These are phyloP conservation scores for Ustilago cynodontis DNA, from an alignment of 1,284 basidiomycete species.

Conservation along the genomic window DNA sequence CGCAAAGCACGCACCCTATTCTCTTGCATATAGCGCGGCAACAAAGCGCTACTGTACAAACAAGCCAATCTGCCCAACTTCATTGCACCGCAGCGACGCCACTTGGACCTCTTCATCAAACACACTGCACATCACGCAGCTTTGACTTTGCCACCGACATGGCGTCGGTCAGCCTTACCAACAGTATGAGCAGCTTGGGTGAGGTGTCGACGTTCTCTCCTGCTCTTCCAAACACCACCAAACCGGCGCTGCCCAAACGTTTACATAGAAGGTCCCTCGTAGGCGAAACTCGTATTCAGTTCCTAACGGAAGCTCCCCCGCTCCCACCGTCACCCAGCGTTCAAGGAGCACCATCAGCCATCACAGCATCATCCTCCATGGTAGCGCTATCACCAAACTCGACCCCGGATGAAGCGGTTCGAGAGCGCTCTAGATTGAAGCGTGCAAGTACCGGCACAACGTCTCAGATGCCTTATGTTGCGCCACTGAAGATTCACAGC, in stretches of 20 bases:
- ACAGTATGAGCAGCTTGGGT: background rate
- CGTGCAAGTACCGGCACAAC: conserved; percentile 7
- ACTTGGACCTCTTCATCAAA: background rate
- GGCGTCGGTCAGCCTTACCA: background rate
- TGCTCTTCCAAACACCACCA: background rate
- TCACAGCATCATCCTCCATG: background rate
- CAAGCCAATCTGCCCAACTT: background rate
- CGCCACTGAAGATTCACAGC: conserved; percentile 9
- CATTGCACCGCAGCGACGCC: conserved; percentile 5
- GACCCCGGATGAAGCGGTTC: background rate
- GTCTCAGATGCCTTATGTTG: background rate
- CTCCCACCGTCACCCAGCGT: background rate
- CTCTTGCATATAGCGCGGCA: background rate
- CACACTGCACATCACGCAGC: background rate
- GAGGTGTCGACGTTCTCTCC: background rate
- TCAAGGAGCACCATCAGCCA: too few species aligned
- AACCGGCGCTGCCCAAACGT: conserved; percentile 12
- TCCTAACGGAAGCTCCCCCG: background rate
- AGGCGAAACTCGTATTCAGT: conserved; percentile 6
- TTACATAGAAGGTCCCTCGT: conserved; percentile 14
- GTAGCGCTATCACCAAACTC: background rate
- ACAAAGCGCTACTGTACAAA: background rate
- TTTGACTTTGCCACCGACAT: background rate
- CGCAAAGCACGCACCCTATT: too few species aligned
- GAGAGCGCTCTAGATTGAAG: background rate